Evolutionary conservation across 139 green algal genomes (phyloP).

Genomic region (Auxenochlorella pyrenoidosa): DNA sequence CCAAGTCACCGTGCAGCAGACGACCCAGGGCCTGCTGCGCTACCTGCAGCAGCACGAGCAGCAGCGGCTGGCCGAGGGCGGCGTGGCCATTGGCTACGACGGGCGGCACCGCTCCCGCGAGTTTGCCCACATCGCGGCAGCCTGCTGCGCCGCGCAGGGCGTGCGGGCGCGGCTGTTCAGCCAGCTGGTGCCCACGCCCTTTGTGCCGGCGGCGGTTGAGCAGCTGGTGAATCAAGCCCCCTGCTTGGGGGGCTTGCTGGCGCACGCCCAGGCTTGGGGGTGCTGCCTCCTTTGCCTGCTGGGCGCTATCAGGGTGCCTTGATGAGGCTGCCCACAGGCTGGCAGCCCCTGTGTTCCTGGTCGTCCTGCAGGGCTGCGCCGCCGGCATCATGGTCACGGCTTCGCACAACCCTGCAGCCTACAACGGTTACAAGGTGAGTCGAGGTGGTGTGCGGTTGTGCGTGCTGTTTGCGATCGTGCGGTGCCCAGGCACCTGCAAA

Average conservation of each 20-base stretch:
- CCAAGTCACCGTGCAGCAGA: conserved; percentile 76
- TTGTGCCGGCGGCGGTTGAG: conserved; percentile 67
- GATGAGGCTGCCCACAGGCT: too few species aligned
- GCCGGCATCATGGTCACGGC: conserved; percentile 87
- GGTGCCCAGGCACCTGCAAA: too few species aligned
- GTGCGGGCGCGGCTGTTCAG: conserved; percentile 57
- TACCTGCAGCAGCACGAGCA: conserved; percentile 48
- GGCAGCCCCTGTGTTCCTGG: too few species aligned
- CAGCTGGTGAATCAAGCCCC: conserved; percentile 33
- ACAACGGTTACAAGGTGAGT: conserved; percentile 84
- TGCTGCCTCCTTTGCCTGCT: too few species aligned
- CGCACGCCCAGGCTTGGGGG: too few species aligned
- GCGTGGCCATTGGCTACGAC: conserved; percentile 59
- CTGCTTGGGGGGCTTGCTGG: too few species aligned
- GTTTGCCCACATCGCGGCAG: conserved; percentile 67
- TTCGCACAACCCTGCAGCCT: conserved; percentile 84
- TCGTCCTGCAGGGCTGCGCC: conserved; percentile 59
- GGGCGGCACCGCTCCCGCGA: conserved; percentile 57
- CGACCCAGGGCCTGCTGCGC: conserved; percentile 73
- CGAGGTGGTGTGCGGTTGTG: not conserved
- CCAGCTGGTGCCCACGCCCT: conserved; percentile 71
- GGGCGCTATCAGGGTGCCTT: too few species aligned
- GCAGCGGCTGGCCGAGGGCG: not conserved
- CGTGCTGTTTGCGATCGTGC: too few species aligned
- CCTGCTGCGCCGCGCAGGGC: conserved; percentile 57